Base-by-base conservation (phyloP, 768 basidiomycete genomes). In the Artomyces pyxidatus region DNA sequence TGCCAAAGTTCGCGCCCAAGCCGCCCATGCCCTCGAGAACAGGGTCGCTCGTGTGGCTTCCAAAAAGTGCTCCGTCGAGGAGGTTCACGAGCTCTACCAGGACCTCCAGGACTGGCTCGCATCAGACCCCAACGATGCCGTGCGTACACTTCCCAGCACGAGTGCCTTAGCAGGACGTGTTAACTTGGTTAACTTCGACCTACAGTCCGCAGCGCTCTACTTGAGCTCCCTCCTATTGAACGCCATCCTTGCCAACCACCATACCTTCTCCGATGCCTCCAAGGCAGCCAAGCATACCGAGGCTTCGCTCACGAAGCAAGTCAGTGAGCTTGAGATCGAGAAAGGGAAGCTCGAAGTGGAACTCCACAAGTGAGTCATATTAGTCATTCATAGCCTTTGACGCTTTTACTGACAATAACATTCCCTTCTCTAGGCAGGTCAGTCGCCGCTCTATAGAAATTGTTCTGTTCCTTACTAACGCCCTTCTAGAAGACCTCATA, bases 21-120 rank as follows among this genome's bases (percentile, higher is more conserved):
- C 85, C 52, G 81, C 78, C 49, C 81, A 81, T 32, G 69, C 77
- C 54, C 72, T 90, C 49, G 88, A 90, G 67, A 79, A 80, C 67
- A 87, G 80, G 66, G 85, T 90, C 49, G 81, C 81, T 49, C 77
- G 75, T 59, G 81, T 88, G 58, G 88, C 88, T 28, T 77, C 79
- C 12, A 86, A 86, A 78, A 88, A 86, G 75, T 88, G 85, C 68
- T 87, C 85, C 32, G 87, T 90, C 52, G 88, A 89, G 64, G 88
- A 90, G 70, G 85, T 90, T 45, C 77, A 80, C 45, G 69, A 74
- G 51, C 76, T 90, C 55, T 84, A 87, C 68, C 77, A 80, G 61
- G 88, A 90, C 68, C 74, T 90, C 53, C 77, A 86, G 63, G 78
- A 80, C 52, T 90, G 85, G 85, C 65, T 90, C 49, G 71, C 69